A percentile compares a stretch with the other conserved stretches of the same genome.
phyloP scores from a whole-genome alignment of 2,329 filamentous ascomycete genomes.

The Xylaria multiplex region DNA sequence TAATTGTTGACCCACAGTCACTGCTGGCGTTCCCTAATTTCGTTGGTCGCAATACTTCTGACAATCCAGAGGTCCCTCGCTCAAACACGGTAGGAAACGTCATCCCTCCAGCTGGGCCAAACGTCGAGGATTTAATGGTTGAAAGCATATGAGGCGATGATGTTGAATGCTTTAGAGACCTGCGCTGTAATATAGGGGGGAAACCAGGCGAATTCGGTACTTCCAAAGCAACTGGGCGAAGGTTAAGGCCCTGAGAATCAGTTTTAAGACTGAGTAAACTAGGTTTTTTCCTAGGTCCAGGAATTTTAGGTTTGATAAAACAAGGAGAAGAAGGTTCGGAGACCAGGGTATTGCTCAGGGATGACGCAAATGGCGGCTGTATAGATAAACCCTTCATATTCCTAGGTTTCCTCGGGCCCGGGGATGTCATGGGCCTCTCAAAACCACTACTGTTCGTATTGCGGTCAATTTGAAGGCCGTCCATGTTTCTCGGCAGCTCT shows the following conservation, averaged over 20 bases:
- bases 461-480: conserved; percentile 53
- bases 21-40: conserved; percentile 50
- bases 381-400: conserved; percentile 88
- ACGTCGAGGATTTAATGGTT: conserved; percentile 66
- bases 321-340: conserved; percentile 77
- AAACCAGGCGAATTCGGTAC: conserved; percentile 66
- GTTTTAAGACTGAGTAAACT: conserved; percentile 83
- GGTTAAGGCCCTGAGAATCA: conserved; percentile 66
- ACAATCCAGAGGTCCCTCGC: conserved; percentile 69
- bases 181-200: conserved; percentile 68
- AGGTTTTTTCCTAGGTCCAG: conserved; percentile 76
- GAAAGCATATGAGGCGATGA: conserved; percentile 75
- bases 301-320: conserved; percentile 83
- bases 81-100: conserved; percentile 69
- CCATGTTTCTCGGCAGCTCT: conserved; percentile 56
- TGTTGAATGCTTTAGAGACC: conserved; percentile 72
- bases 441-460: conserved; percentile 52
- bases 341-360: conserved; percentile 60
- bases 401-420: conserved; percentile 75
- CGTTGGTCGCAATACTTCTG: conserved; percentile 65
- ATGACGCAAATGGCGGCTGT: conserved; percentile 66
- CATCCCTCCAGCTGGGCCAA: conserved; percentile 72
- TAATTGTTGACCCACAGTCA: conserved; percentile 57
- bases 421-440: conserved; percentile 72
- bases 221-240: conserved; percentile 60